Evolutionary conservation across 257 asterid species (phyloP), one percentile per base, ranked within the genome.

Genomic region (Primulina eburnea): DNA sequence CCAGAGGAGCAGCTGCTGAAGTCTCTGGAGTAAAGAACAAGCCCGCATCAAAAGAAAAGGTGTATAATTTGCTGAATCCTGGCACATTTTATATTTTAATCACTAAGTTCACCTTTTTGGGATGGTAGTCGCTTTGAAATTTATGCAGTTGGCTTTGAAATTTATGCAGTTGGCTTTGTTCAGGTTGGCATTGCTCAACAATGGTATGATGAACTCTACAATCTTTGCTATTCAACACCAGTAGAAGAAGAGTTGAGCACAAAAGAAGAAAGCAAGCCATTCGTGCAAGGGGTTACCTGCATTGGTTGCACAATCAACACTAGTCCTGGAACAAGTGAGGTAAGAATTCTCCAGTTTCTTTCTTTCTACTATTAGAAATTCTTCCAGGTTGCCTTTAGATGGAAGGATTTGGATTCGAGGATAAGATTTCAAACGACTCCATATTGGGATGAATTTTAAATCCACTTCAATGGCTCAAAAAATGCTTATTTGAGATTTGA

Each of bases 241-340:
- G 83, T 76, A 77, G 80, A 75, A 61, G 89, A 75, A 75, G 56
- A 50, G 20, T 59, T 79, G 20, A 68, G 69, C 57, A 21, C 30
- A 65, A 76, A 69, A 75, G 81, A 76, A 64, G 83, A 68, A 68
- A 82, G 47, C 37, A 66, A 20, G 34, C 59, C 55, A 47, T 82
- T 76, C 66, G 70, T 75, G 69, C 79, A 77, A 64, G 87, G 83
- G 68, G 87, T 70, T 75, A 77, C 81, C 59, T 69, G 88, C 53
- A 79, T 94, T 67, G 82, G 75, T 65, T 86, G 92, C 86, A 79
- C 84, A 14, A 67, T 89, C 71, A 83, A 85, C 82, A 82, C 90
- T n/a, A 94, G 99, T 77, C 99, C 97, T 5, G 97, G 97, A 79
- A 86, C 95, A 75, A 89, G 97, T 40, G 97, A 94, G 97, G 99